Evolutionary conservation across 768 basidiomycete genomes (phyloP).

Genomic region (Tylopilus vinaceipallidus): DNA sequence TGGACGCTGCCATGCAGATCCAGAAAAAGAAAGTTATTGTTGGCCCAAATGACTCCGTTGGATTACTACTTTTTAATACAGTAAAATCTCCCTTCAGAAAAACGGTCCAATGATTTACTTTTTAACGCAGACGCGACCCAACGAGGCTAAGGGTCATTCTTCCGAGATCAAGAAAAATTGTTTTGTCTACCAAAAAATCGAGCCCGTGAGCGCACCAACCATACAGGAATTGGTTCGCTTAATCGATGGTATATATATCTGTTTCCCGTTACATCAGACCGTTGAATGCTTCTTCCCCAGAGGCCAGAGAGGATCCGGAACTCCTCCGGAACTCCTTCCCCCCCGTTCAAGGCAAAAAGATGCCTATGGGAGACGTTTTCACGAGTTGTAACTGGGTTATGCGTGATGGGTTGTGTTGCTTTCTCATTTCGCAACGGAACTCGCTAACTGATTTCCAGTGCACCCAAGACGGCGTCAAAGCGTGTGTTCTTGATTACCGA

Average conservation of each 20-base stretch:
- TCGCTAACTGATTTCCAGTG: slow-evolving; percentile 40
- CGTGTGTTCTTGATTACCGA: slow-evolving; percentile 93
- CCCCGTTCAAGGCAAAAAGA: slow-evolving; percentile 53
- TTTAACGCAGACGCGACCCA: slow-evolving; percentile 21
- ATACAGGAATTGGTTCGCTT: slow-evolving; percentile 78
- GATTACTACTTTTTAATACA: slow-evolving; percentile 90
- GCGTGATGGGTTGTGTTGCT: slow-evolving; percentile 66
- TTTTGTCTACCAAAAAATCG: slow-evolving; percentile 73
- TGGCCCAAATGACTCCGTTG: slow-evolving; percentile 86
- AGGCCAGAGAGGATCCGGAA: slow-evolving; percentile 60
- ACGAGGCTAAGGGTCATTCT: slow-evolving; percentile 36
- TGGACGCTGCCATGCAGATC: slow-evolving; percentile 83
- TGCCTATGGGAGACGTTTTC: slow-evolving; percentile 87
- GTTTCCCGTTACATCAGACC: not conserved
- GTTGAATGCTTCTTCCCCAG: slow-evolving; percentile 36
- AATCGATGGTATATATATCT: slow-evolving; percentile 59
- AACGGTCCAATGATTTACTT: not conserved
- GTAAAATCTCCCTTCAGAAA: slow-evolving; percentile 43
- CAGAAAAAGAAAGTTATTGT: slow-evolving; percentile 88
- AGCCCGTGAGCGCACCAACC: slow-evolving; percentile 73
- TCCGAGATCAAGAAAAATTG: slow-evolving; percentile 69
- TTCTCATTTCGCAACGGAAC: slow-evolving; percentile 14
- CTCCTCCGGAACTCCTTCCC: slow-evolving; percentile 61
- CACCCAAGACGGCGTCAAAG: slow-evolving; percentile 87
- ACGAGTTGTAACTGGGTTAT: slow-evolving; percentile 88